Base-by-base conservation (phyloP, 2,329 filamentous ascomycete genomes). In the Triangularia verruculosa region DNA sequence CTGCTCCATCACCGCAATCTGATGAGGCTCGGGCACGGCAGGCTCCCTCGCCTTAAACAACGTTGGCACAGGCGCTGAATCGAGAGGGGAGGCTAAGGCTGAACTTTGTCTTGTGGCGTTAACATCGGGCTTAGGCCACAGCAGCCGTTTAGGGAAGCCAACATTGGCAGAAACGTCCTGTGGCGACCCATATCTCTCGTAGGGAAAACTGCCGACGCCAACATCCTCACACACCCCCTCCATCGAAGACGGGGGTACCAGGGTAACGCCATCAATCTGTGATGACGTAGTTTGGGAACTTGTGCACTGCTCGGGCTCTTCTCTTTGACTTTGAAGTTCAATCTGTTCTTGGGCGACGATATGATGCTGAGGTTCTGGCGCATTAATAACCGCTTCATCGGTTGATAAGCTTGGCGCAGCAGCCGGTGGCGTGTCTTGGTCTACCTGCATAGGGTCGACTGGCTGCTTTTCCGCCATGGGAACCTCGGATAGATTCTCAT, bases 211-310 rank as follows among this genome's bases (percentile, higher is more conserved):
- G 22, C 61, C 57, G 34, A 53, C 25, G 57, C 59, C 60, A n/a
- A 39, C 12, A 12, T 57, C 20, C 7, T 51, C 61, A 1, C 68
- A 62, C 17, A n/a, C 39, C 11, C 20, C 39, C 39, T 47, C 24
- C 3, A 43, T 53, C 3, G 61, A 51, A 6, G 61, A 57, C 7
- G 64, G 63, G 4, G 61, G 25, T 9, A 68, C 63, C 24, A 69
- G 59, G n/a, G 66, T 69, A 15, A 64, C 66, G 2, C 67, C 68
- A 47, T 70, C 67, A 24, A 70, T 65, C 17, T 59, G 59, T 6
- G 64, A 69, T 13, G 39, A 22, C 43, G 62, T 62, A 47, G n/a
- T 17, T 20, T 17, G 39, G 20, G 39, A 20, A 47, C 39, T 47
- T 47, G 39, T 17, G 39, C 47, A 47, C 32, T 15, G 59, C 47